Percentiles rank a stretch among this genome's conserved stretches.
Evolutionary conservation across 2,329 filamentous ascomycete genomes (phyloP).

Genomic region (Ophiostoma populinum): DNA sequence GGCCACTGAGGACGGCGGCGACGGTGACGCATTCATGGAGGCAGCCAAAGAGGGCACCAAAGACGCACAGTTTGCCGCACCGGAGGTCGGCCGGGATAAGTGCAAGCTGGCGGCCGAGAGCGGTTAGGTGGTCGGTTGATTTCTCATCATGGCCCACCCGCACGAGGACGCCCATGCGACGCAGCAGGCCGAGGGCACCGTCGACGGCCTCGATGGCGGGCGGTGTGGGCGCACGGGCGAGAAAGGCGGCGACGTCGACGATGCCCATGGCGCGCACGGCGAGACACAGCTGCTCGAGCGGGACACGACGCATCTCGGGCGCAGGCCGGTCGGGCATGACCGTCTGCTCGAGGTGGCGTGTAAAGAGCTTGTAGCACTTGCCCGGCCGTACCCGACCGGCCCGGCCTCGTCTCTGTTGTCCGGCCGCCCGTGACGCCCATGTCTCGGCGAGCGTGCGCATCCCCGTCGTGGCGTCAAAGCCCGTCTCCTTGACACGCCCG

Average conservation of each 20-base stretch:
- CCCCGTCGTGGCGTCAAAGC: conserved; percentile 78
- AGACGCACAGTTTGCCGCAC: conserved; percentile 88
- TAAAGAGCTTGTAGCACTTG: conserved; percentile 90
- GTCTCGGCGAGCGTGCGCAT: conserved; percentile 90
- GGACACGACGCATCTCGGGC: conserved; percentile 83
- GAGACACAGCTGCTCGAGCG: conserved; percentile 83
- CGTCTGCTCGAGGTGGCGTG: conserved; percentile 56
- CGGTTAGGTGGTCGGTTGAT: conserved; percentile 51
- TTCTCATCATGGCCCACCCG: too few relatives aligned
- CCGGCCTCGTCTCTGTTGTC: conserved; percentile 83
- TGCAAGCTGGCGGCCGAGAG: conserved; percentile 79
- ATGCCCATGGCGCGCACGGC: conserved; percentile 94
- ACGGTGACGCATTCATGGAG: conserved; percentile 78
- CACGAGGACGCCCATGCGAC: conserved; percentile 68
- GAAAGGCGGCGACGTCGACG: conserved; percentile 60
- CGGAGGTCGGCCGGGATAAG: conserved; percentile 89
- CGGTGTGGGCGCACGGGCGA: conserved; percentile 75
- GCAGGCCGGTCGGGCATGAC: conserved; percentile 81
- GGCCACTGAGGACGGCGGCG: conserved; percentile 69
- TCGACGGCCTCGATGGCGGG: conserved; percentile 74
- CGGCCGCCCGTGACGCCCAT: conserved; percentile 86
- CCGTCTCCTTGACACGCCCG: conserved; percentile 90
- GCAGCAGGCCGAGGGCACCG: conserved; percentile 61
- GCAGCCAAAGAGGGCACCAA: conserved; percentile 84
- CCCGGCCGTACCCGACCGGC: conserved; percentile 85